A percentile compares a stretch with the other conserved stretches of the same genome.
phyloP scores from a whole-genome alignment of 208 protist genomes.

The Leishmania lainsoni region DNA sequence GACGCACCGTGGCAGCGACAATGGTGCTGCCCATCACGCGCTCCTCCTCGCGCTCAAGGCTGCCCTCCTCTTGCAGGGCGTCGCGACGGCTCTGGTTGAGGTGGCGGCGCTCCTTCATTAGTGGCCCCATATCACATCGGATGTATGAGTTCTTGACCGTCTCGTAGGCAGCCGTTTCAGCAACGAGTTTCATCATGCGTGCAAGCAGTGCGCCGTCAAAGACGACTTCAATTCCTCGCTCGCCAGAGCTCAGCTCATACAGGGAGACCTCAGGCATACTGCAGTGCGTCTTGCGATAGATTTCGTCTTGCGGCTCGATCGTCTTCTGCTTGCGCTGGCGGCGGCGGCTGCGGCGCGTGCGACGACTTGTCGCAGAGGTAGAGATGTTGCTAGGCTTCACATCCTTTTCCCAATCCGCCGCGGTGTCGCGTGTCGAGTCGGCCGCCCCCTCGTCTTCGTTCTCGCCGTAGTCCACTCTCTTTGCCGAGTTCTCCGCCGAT shows the following conservation, averaged over 20 bases:
- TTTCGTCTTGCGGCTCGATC: conserved; percentile 46
- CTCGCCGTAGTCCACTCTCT: not conserved
- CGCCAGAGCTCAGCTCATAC: conserved; percentile 46
- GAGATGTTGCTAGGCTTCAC: conserved; percentile 13
- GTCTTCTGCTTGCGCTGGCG: conserved; percentile 46
- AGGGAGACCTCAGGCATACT: conserved; percentile 34
- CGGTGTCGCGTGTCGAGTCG: conserved; percentile 1
- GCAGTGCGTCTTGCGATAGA: conserved; percentile 53
- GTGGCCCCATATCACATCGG: conserved; percentile 71
- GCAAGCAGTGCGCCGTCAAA: conserved; percentile 66
- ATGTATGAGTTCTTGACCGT: conserved; percentile 72
- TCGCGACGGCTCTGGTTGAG: conserved; percentile 52
- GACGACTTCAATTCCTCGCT: conserved; percentile 65
- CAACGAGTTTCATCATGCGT: conserved; percentile 77
- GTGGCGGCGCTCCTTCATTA: conserved; percentile 79
- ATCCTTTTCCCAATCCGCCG: conserved; percentile 19
- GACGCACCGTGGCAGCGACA: conserved; percentile 42
- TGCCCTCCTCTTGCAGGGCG: conserved; percentile 56
- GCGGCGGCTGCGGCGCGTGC: conserved; percentile 40
- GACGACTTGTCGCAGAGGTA: conserved; percentile 24
- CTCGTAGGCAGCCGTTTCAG: conserved; percentile 70
- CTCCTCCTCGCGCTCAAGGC: conserved; percentile 66
- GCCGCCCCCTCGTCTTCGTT: conserved; percentile 13
- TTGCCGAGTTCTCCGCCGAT: not conserved
- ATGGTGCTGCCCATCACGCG: conserved; percentile 60